These are phyloP conservation scores for Suhomyces sp. DNA, from an alignment of 805 yeast genomes.

Conservation along the genomic window DNA sequence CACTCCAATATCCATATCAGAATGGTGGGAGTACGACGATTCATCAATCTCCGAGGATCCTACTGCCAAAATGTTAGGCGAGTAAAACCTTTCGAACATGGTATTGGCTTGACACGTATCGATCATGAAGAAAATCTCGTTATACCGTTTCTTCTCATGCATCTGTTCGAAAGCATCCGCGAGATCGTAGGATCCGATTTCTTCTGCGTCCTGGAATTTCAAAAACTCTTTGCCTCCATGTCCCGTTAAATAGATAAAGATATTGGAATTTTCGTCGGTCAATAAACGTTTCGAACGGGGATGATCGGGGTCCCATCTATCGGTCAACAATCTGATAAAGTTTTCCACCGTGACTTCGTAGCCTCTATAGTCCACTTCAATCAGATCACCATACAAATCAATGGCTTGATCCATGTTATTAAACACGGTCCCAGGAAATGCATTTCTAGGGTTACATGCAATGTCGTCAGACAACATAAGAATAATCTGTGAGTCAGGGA, in stretches of 20 bases:
- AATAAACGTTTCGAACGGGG: constrained; percentile 88
- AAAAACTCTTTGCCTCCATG: constrained; percentile 98
- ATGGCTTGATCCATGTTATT: constrained; percentile 89
- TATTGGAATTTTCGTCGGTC: constrained; percentile 92
- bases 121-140: constrained; percentile 94
- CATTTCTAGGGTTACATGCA: constrained; percentile 94
- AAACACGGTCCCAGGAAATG: constrained; percentile 94
- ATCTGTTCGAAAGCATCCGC: constrained; percentile 97
- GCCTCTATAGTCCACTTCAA: constrained; percentile 96
- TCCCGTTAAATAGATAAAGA: constrained; percentile 93
- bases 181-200: constrained; percentile 89
- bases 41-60: constrained; percentile 89
- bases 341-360: constrained; percentile 98
- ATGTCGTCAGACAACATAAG: constrained; percentile 95
- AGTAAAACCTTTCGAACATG: constrained; percentile 88
- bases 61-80: constrained; percentile 89
- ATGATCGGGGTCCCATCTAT: constrained; percentile 92
- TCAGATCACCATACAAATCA: constrained; percentile 90
- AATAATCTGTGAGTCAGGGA: constrained; percentile 96
- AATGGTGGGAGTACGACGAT: constrained; percentile 91
- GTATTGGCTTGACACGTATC: constrained; percentile 99
- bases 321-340: constrained; percentile 87
- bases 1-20: constrained; percentile 94
- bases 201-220: constrained; percentile 98
- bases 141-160: constrained; percentile 93